A percentile compares a stretch with the other conserved stretches of the same genome.
These are phyloP conservation scores for Xylaria sp. DNA, from an alignment of 2,329 filamentous ascomycete species.

Conservation along the genomic window DNA sequence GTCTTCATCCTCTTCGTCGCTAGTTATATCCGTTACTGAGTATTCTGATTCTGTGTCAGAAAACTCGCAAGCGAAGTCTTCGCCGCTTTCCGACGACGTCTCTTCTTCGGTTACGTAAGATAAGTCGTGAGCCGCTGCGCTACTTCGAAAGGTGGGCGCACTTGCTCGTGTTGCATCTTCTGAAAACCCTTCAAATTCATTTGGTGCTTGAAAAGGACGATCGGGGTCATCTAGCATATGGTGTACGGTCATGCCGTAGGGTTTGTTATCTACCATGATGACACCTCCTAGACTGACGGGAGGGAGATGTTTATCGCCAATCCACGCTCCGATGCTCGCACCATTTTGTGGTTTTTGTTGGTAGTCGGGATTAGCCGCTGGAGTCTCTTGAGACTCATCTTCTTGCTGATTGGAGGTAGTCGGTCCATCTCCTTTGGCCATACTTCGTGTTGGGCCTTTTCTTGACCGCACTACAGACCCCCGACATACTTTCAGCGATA, in stretches of 20 bases:
- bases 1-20: conserved; percentile 56
- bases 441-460: conserved; percentile 49
- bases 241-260: conserved; percentile 95
- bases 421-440: conserved; percentile 41
- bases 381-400: conserved; percentile 47
- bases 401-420: conserved; percentile 43
- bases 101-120: conserved; percentile 41
- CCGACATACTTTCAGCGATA: conserved; percentile 73
- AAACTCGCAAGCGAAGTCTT: conserved; percentile 65
- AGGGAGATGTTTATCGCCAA: conserved; percentile 82
- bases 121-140: conserved; percentile 31
- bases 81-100: conserved; percentile 50
- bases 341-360: conserved; percentile 82
- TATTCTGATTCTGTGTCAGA: conserved; percentile 61
- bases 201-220: conserved; percentile 32
- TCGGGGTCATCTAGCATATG: conserved; percentile 86
- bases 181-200: conserved; percentile 10
- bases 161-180: conserved; percentile 28
- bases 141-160: conserved; percentile 34
- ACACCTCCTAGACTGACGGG: conserved; percentile 91
- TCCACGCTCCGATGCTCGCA: conserved; percentile 91
- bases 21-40: conserved; percentile 50
- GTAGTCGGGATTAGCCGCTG: conserved; percentile 72
- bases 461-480: conserved; percentile 70
- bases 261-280: conserved; percentile 80